Evolutionary conservation across 169 alveolate genomes (phyloP).

Genomic region (Miamiensis avidus): DNA sequence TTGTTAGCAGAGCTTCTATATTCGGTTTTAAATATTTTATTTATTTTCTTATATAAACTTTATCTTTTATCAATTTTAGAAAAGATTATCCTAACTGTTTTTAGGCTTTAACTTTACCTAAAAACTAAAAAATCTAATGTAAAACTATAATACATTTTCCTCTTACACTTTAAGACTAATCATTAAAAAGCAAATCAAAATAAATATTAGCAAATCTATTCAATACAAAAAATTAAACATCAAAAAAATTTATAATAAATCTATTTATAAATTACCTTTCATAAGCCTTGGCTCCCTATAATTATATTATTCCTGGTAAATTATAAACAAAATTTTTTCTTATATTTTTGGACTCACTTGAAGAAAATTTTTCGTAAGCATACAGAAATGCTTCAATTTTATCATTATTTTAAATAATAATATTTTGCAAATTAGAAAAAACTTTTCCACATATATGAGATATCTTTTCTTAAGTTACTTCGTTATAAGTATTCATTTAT

Average conservation of each 20-base stretch:
- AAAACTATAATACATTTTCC: no score
- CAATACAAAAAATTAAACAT: neutral
- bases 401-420: neutral
- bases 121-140: no score
- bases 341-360: neutral
- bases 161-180: neutral
- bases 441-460: slow-evolving; percentile 5
- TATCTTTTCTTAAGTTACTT: neutral
- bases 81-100: neutral
- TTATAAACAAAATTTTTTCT: neutral
- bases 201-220: no score
- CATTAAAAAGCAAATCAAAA: neutral
- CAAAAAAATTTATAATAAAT: no score
- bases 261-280: neutral
- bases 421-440: slow-evolving; percentile 1
- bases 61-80: neutral
- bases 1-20: no score
- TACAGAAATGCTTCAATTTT: neutral
- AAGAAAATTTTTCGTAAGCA: neutral
- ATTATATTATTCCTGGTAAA: neutral
- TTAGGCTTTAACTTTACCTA: neutral
- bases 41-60: no score
- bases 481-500: neutral
- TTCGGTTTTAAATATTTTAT: no score
- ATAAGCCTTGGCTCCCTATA: neutral